These are phyloP conservation scores for Solanum pennellii DNA, from an alignment of 257 asterid genomes.

Conservation along the genomic window DNA sequence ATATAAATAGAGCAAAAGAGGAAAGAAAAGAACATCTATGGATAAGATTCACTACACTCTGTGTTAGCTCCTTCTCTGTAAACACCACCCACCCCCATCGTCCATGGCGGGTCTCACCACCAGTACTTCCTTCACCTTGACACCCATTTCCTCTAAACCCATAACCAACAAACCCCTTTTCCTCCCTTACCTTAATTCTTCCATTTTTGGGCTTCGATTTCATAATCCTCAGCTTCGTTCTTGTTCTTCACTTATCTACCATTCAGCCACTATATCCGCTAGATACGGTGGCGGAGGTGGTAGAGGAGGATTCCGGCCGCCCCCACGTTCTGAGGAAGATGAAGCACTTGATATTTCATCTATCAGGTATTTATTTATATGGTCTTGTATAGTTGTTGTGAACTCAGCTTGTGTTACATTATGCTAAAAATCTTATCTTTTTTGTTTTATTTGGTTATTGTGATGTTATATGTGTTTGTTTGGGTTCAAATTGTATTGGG, in stretches of 20 bases:
- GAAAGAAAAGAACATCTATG: neutral
- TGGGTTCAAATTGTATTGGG: neutral
- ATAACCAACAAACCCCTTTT: conserved; percentile 1
- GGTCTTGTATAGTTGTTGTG: neutral
- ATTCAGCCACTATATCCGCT: conserved; percentile 29
- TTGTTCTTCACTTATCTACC: neutral
- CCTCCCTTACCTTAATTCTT: conserved; percentile 12
- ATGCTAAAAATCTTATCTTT: neutral
- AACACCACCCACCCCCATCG: neutral
- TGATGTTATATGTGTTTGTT: neutral
- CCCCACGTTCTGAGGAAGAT: conserved; percentile 38
- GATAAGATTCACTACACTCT: conserved; percentile 13
- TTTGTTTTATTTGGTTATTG: neutral
- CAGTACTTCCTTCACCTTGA: conserved; percentile 38
- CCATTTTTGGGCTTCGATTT: conserved; percentile 22
- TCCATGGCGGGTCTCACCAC: conserved; percentile 86
- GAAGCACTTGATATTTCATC: conserved; percentile 62
- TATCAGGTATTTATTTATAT: conserved; percentile 31
- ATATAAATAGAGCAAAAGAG: neutral
- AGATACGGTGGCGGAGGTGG: conserved; percentile 56
- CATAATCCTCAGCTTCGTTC: neutral
- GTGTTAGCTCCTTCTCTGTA: neutral
- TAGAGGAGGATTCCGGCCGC: conserved; percentile 12
- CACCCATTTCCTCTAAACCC: conserved; percentile 27
- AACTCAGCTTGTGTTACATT: neutral